phyloP scores from a whole-genome alignment of 176 grass and related monocot species.

The Phoenix roebelenii region DNA sequence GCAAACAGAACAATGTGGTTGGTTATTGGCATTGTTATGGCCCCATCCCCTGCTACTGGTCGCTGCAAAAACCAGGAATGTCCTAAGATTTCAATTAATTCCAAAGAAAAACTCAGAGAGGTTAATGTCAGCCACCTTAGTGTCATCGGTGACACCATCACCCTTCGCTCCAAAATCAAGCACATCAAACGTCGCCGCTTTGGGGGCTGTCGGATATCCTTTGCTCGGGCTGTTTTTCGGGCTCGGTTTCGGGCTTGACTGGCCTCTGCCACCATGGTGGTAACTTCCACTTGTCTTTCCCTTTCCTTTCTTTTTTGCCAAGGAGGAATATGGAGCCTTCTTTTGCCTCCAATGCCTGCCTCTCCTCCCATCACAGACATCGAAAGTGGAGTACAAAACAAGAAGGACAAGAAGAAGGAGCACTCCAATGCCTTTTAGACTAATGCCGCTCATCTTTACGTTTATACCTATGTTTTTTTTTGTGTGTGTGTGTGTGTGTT shows the following conservation, averaged over 20 bases:
- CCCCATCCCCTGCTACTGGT: too few relatives aligned
- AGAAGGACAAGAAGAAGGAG: slow-evolving; percentile 76
- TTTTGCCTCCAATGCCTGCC: slow-evolving; percentile 70
- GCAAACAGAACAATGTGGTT: too few relatives aligned
- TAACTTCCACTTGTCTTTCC: slow-evolving; percentile 36
- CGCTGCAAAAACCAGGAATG: too few relatives aligned
- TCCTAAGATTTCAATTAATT: too few relatives aligned
- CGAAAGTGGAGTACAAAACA: slow-evolving; percentile 55
- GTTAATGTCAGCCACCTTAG: slow-evolving; percentile 44
- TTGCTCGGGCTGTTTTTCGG: neutral
- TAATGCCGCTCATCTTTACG: slow-evolving; percentile 42
- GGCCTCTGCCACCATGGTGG: neutral
- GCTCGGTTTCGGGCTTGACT: too few relatives aligned
- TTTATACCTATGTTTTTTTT: slow-evolving; percentile 30
- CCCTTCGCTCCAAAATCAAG: slow-evolving; percentile 84
- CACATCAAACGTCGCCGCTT: slow-evolving; percentile 57
- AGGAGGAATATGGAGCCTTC: slow-evolving; percentile 33
- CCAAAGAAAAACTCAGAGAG: neutral
- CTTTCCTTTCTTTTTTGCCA: slow-evolving; percentile 61
- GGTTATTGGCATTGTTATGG: too few relatives aligned
- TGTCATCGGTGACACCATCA: slow-evolving; percentile 76
- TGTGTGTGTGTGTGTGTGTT: neutral
- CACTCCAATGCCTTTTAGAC: slow-evolving; percentile 51
- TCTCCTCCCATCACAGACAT: slow-evolving; percentile 70
- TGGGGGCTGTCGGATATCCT: slow-evolving; percentile 13